Evolutionary conservation across 441 rosid species (phyloP), one percentile per base, ranked within the genome.

Genomic region (Adansonia madagascariensis): DNA sequence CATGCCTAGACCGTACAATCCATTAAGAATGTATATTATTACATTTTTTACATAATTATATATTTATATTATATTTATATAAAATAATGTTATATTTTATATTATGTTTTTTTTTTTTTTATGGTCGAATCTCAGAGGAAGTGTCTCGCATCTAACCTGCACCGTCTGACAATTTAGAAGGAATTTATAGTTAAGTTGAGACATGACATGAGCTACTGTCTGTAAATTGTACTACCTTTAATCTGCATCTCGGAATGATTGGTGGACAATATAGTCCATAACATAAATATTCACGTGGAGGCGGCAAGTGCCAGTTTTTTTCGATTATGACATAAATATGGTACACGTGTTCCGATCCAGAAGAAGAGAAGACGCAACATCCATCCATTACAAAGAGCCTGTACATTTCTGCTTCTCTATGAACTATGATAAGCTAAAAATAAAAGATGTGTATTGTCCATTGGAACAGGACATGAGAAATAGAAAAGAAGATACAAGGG

Each of bases 391-490:
- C 83, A 78, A 20, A 56, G 72, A 75, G 84, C 85, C 89, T 87
- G 85, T 90, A 87, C 91, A 88, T 79, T 85, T 86, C 87, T 56
- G 39, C 63, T 82, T 86, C 86, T 80, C 83, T 78, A 65, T 22
- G 43, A 56, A 78, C 83, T 79, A 65, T 22, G 43, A 56, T 66
- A 60, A 68, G 47, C 73, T 46, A 59, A 56, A 55, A 44, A 12
- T 3, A 0, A 74, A 69, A 71, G 43, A 44, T 10, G 69, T 72
- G 73, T 27, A 27, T 47, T 75, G 82, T 83, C 88, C 83, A 68
- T 55, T 43, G 15, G 49, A 60, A 62, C 43, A n/a, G 79, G 68
- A 77, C 73, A 76, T 65, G 73, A 84, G 64, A 73, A 67, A 65
- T 49, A 35, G 77, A 80, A 78, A 41, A 75, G 79, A 85, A 73